Evolutionary conservation across 345 rosid species (phyloP), one percentile per base, ranked within the genome.

Genomic region (Linum tenue): DNA sequence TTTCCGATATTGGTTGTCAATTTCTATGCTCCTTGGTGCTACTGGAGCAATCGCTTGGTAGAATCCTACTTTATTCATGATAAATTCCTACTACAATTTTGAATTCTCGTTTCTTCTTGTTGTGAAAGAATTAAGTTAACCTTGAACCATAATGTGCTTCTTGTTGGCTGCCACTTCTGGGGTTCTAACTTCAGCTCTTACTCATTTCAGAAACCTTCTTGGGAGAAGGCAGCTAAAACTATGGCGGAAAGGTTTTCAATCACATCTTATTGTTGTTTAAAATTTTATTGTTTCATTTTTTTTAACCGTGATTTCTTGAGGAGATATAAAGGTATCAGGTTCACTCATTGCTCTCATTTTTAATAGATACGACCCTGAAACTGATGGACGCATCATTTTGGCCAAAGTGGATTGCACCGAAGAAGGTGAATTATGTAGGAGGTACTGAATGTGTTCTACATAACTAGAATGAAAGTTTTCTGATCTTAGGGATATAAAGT

Each of bases 1-100:
- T 83, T 76, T 77, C 94, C 94, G 39, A 81, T 95, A 77, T 74
- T 90, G 79, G 89, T 79, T 55, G 96, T 95, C 69, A 95, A 95
- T 79, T 95, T 95, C 82, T 87, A 62, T 78, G 98, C 98, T 72
- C 98, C 96, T 15, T 95, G 99, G 99, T 95, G 99, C 80, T 79
- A 77, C 75, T 95, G 96, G 96, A 82, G 99, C 78, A 87, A 78
- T 66, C 97, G 91, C 78, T 82, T 95, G 96, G 98, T 91, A 87
- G 53, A 48, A 76, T 66, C 73, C 44, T 67, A 37, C 42, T 48
- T 16, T 69, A 36, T 57, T 55, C 22, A 9, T 70, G n/a, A 31
- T 36, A 35, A 22, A 48, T 2, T 44, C 14, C 44, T 59, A 15
- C 10, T 3, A 15, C 36, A 36, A 14, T 58, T 3, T 22, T 59